Percentiles rank a stretch among this genome's conserved stretches.
phyloP scores from a whole-genome alignment of 2,329 filamentous ascomycete genomes.

The Didymella segeticola region DNA sequence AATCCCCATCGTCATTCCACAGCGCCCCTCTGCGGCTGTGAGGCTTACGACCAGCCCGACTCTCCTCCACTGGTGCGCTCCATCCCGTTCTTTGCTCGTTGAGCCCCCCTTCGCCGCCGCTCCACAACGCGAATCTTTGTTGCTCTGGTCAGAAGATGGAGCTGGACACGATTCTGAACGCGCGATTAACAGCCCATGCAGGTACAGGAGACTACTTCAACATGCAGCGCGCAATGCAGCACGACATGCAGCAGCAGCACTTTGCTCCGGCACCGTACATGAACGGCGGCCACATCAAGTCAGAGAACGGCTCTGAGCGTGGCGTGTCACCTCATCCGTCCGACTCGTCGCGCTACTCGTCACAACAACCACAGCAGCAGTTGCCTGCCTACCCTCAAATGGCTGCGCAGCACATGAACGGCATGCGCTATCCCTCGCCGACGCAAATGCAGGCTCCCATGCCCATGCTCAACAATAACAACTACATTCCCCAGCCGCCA shows the following conservation, averaged over 20 bases:
- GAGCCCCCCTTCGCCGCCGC: constrained; percentile 23
- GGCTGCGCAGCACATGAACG: constrained; percentile 57
- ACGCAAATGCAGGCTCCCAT: constrained; percentile 59
- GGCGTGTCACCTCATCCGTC: constrained; percentile 63
- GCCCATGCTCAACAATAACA: constrained; percentile 63
- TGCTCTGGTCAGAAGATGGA: constrained; percentile 41
- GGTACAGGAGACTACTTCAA: constrained; percentile 45
- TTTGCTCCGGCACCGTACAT: constrained; percentile 57
- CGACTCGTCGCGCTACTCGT: constrained; percentile 64
- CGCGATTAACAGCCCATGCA: constrained; percentile 50
- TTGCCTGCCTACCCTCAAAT: constrained; percentile 58
- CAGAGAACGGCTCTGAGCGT: constrained; percentile 66
- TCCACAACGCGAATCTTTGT: constrained; percentile 27
- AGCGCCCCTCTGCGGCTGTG: constrained; percentile 31
- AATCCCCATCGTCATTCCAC: constrained; percentile 31
- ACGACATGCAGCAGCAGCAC: constrained; percentile 51
- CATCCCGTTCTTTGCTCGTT: constrained; percentile 37
- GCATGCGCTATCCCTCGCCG: constrained; percentile 62
- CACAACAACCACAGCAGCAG: constrained; percentile 61
- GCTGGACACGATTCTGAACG: constrained; percentile 52
- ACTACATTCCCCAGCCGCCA: constrained; percentile 59
- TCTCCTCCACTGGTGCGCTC: constrained; percentile 42
- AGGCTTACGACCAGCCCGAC: constrained; percentile 35
- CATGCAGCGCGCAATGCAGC: constrained; percentile 53
- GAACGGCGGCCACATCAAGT: constrained; percentile 59